phyloP scores from a whole-genome alignment of 495 filamentous ascomycete species.

The Tuber magnatum region DNA sequence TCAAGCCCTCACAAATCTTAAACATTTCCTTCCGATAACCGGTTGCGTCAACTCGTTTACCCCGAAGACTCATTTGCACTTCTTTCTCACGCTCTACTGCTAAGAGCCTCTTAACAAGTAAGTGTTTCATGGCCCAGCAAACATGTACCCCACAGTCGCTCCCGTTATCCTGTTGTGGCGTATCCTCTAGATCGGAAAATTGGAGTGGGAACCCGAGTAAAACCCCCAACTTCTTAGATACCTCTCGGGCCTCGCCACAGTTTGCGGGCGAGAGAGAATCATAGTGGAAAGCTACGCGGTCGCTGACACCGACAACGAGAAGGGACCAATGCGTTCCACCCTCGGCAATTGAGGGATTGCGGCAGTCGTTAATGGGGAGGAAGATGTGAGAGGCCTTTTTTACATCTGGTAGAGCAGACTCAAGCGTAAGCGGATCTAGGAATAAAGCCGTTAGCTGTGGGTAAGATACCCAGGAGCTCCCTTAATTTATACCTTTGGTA shows the following conservation, averaged over 20 bases:
- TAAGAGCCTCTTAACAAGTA: conserved; percentile 76
- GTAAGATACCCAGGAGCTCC: background rate
- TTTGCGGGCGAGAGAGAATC: conserved; percentile 80
- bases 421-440: conserved; percentile 63
- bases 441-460: conserved; percentile 8
- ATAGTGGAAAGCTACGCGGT: conserved; percentile 92
- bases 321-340: conserved; percentile 94
- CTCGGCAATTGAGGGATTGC: conserved; percentile 66
- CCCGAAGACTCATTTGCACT: conserved; percentile 86
- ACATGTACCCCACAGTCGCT: conserved; percentile 96
- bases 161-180: conserved; percentile 84
- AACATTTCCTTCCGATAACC: conserved; percentile 80
- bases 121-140: conserved; percentile 82
- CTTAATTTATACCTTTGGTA: conserved; percentile 45
- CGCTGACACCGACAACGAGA: conserved; percentile 77
- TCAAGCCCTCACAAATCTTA: conserved; percentile 48
- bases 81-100: conserved; percentile 66
- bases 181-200: conserved; percentile 72
- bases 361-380: conserved; percentile 87
- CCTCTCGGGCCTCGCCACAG: conserved; percentile 59
- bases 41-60: conserved; percentile 66
- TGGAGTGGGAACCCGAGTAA: conserved; percentile 59
- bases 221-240: conserved; percentile 54
- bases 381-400: conserved; percentile 83
- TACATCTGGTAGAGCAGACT: conserved; percentile 71